Conservation (phyloP, 805 yeast species). For the Lipomyces sp. region DNA sequence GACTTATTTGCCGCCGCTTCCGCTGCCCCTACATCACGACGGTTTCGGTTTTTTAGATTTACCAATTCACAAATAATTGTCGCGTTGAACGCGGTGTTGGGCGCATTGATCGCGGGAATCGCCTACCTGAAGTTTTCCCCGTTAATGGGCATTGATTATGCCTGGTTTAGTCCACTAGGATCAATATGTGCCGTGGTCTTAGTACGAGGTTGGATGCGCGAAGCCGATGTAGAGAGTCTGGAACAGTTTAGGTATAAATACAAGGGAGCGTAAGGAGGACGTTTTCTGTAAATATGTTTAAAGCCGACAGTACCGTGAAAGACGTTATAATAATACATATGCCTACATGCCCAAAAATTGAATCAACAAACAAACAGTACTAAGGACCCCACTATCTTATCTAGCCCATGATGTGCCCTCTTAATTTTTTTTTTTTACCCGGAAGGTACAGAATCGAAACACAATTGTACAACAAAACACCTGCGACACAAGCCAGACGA, state of each 20-base stretch:
- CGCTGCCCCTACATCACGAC: not conserved
- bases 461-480: not conserved
- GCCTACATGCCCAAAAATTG: constrained; percentile 11
- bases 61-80: constrained; percentile 14
- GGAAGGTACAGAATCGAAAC: not conserved
- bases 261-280: constrained; percentile 30
- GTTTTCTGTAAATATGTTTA: not conserved
- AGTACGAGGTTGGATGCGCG: constrained; percentile 35
- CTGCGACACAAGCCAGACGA: constrained; percentile 3
- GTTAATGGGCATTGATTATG: constrained; percentile 30
- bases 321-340: constrained; percentile 5
- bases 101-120: constrained; percentile 12
- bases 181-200: constrained; percentile 15
- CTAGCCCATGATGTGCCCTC: not conserved
- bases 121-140: constrained; percentile 29
- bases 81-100: constrained; percentile 15
- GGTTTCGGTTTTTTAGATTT: not conserved
- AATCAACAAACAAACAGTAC: constrained; percentile 2
- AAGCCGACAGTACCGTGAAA: constrained; percentile 3
- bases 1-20: not conserved
- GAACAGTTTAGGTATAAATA: constrained; percentile 36
- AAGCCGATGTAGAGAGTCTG: constrained; percentile 30
- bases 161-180: constrained; percentile 33
- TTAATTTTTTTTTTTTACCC: not conserved
- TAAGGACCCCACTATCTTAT: constrained; percentile 1